Evolutionary conservation across 331 rosid species (phyloP).

Genomic region (Phaseolus coccineus): DNA sequence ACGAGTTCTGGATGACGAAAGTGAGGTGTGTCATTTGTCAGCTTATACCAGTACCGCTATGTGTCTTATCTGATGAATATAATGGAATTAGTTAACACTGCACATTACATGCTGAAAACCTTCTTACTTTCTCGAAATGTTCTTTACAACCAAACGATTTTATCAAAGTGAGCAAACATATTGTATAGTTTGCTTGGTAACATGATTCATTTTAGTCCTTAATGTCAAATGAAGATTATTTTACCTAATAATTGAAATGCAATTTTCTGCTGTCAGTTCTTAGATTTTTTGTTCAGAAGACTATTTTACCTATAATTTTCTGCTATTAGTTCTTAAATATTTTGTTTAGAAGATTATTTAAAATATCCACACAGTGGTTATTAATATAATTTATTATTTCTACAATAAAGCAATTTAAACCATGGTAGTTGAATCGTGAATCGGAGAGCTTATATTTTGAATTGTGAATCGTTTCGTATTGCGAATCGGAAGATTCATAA

Average conservation of each 20-base stretch:
- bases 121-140: slow-evolving; percentile 1
- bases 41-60: slow-evolving; percentile 4
- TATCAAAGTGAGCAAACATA: slow-evolving; percentile 29
- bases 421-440: no score
- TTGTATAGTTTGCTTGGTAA: slow-evolving; percentile 21
- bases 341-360: neutral
- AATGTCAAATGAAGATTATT: neutral
- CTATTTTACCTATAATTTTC: neutral
- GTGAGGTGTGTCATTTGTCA: slow-evolving; percentile 64
- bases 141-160: neutral
- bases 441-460: no score
- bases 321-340: neutral
- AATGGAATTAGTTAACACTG: slow-evolving; percentile 23
- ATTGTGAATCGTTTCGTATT: no score
- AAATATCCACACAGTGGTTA: neutral
- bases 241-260: neutral
- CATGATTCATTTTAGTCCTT: neutral
- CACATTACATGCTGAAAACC: slow-evolving; percentile 30
- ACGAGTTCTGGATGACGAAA: slow-evolving; percentile 87
- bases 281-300: neutral
- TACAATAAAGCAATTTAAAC: no score
- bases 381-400: no score
- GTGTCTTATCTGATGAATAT: slow-evolving; percentile 28
- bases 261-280: neutral
- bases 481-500: no score